Evolutionary conservation across 495 filamentous ascomycete genomes (phyloP).

Genomic region (Daldinia bambusicola): DNA sequence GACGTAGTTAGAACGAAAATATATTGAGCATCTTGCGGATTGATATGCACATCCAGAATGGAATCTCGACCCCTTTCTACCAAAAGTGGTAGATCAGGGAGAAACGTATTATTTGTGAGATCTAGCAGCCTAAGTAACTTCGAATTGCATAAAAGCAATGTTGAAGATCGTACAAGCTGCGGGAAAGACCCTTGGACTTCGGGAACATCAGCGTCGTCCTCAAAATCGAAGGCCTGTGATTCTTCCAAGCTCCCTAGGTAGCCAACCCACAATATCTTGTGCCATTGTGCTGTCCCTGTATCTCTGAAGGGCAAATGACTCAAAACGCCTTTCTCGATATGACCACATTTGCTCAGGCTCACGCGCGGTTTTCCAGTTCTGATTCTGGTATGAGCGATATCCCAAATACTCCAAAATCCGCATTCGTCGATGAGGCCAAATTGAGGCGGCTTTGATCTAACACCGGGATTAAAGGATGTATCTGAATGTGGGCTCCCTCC

Average conservation of each 20-base stretch:
- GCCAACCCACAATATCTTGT: slow-evolving; percentile 45
- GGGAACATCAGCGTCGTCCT: slow-evolving; percentile 31
- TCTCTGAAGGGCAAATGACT: slow-evolving; percentile 31
- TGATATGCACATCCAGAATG: slow-evolving; percentile 43
- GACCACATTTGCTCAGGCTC: slow-evolving; percentile 35
- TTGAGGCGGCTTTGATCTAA: slow-evolving; percentile 63
- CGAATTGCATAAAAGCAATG: slow-evolving; percentile 40
- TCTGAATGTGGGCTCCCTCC: slow-evolving; percentile 72
- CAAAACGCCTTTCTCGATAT: slow-evolving; percentile 44
- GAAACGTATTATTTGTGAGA: slow-evolving; percentile 36
- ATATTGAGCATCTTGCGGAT: slow-evolving; percentile 39
- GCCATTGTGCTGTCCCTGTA: slow-evolving; percentile 31
- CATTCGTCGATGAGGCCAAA: slow-evolving; percentile 76
- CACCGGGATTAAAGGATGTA: slow-evolving; percentile 81
- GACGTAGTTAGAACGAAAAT: slow-evolving; percentile 45
- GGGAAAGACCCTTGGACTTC: slow-evolving; percentile 33
- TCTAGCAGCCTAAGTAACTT: slow-evolving; percentile 42
- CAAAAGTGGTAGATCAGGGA: slow-evolving; percentile 35
- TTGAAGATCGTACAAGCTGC: slow-evolving; percentile 40
- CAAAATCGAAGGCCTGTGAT: slow-evolving; percentile 28
- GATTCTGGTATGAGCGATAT: slow-evolving; percentile 55
- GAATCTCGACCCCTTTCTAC: slow-evolving; percentile 32
- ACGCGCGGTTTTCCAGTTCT: slow-evolving; percentile 32
- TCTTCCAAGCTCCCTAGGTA: slow-evolving; percentile 20
- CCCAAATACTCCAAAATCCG: slow-evolving; percentile 82